Evolutionary conservation across 345 rosid genomes (phyloP), one percentile per base, ranked within the genome.

Genomic region (Aethionema arabicum): DNA sequence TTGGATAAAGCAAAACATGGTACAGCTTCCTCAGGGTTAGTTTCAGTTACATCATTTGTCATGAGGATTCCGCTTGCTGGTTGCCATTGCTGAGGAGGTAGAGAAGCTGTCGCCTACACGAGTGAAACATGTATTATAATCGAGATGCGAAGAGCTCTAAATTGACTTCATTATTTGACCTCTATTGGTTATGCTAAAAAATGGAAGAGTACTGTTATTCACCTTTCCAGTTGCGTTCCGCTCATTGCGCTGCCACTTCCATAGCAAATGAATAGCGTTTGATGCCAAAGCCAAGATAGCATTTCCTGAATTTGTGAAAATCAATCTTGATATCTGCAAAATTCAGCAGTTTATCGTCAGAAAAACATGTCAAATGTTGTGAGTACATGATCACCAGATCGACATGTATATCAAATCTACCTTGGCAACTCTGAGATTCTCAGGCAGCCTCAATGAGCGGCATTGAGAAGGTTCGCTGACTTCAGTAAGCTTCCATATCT

Each of bases 171-270:
- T 11, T 41, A 7, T 27, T 27, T 41, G 52, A 49, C 58, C 2
- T 21, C 2, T 21, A 21, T 21, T 21, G 27, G 27, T 21, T 21
- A 21, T 21, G 27, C 32, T 55, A 32, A 41, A 45, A 50, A 61
- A n/a, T 39, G 43, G 16, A 35, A 35, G 27, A 58, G 59, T 70
- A 56, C 11, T 1, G 2, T 21, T 37, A 37, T 50, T 57, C 70
- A 88, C 98, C 95, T 92, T 92, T 68, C 93, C 96, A 59, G 68
- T 77, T 32, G 90, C 44, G 70, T 87, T 85, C 7, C 93, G 93
- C 4, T 92, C 98, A 48, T 63, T 89, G 43, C 95, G 82, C 67
- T 87, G 98, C 98, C 98, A 92, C 73, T 87, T 92, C 98, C 98
- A 92, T 40, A 92, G 79, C 54, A 89, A 75, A 73, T 92, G 98